These are phyloP conservation scores for Vitis hybrid DNA, from an alignment of 177 flowering plant genomes.

Conservation along the genomic window DNA sequence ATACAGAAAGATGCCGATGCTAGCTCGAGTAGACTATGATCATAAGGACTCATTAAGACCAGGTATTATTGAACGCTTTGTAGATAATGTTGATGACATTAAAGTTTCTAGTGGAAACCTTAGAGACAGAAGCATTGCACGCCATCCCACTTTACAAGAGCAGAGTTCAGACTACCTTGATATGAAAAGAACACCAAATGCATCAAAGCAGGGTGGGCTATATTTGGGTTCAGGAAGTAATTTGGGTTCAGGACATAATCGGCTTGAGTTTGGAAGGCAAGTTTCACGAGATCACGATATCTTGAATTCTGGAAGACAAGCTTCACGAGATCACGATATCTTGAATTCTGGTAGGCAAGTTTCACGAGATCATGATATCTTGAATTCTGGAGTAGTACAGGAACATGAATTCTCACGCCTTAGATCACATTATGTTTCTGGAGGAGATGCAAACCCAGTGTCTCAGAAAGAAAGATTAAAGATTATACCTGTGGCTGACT, in stretches of 20 bases:
- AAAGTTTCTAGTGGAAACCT: conserved; percentile 20
- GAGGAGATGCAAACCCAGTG: conserved; percentile 13
- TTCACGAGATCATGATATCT: conserved; percentile 11
- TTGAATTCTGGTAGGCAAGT: conserved; percentile 4
- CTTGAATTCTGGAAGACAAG: conserved; percentile 2
- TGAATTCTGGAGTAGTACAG: neutral
- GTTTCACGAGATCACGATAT: conserved; percentile 17
- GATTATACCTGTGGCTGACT: conserved; percentile 7
- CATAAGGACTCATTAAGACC: conserved; percentile 19
- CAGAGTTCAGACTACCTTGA: conserved; percentile 16
- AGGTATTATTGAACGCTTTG: conserved; percentile 6
- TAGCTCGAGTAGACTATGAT: conserved; percentile 15
- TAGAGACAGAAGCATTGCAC: conserved; percentile 4
- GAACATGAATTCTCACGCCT: neutral
- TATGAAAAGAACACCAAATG: conserved; percentile 12
- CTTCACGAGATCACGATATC: conserved; percentile 13
- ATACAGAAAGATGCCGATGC: conserved; percentile 11
- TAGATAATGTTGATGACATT: conserved; percentile 11
- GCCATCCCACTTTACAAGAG: conserved; percentile 15
- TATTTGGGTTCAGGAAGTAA: conserved; percentile 16
- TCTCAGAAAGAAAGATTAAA: conserved; percentile 14
- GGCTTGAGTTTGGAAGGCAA: conserved; percentile 11
- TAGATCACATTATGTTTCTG: conserved; percentile 17
- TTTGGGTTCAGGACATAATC: conserved; percentile 15
- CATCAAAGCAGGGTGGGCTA: conserved; percentile 14